Evolutionary conservation across 2,329 filamentous ascomycete genomes (phyloP), one percentile per base, ranked within the genome.

Genomic region (Chrysoporthe cubensis): DNA sequence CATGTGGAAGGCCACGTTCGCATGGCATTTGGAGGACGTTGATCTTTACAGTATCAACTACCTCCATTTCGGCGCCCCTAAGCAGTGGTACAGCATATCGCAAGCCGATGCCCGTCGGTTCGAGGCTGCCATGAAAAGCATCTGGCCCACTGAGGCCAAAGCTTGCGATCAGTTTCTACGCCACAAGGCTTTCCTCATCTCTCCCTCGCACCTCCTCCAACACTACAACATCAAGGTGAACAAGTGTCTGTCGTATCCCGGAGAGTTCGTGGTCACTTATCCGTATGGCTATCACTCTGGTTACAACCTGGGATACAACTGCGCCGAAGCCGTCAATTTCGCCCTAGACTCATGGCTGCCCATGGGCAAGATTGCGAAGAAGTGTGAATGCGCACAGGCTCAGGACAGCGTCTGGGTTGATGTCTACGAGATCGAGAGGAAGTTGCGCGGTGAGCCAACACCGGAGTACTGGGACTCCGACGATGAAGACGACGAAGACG

Each of bases 11-110:
- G 95, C 96, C 14, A 98, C 96, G 0, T 99, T 99, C 78, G 96
- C 96, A 9, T 99, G 96, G 96, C 96, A 99, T 85, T 82, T 99
- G 64, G 96, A 99, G 78, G 96, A 99, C 77, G 95, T 99, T 54
- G 96, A 99, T 81, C 87, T 99, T 4, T 99, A 99, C 88, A 98
- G 94, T 78, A 99, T 99, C 85, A 99, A 99, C 81, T 99, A 97
- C 78, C 94, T 99, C 69, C 96, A 99, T 76, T 99, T 99, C 78
- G 96, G 96, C 65, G 96, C 96, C 1, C 96, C 96, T 0, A 99
- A 99, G 80, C 96, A 99, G 78, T 99, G 96, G 96, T 99, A 99
- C 81, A 97, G 94, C 79, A 98, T 99, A 72, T 97, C 95, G 0
- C 96, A 98, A 78, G 92, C 92, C 72, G 96, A 99, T 77, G 94